Base-by-base conservation (phyloP, 495 filamentous ascomycete species). In the Extremus antarcticus region DNA sequence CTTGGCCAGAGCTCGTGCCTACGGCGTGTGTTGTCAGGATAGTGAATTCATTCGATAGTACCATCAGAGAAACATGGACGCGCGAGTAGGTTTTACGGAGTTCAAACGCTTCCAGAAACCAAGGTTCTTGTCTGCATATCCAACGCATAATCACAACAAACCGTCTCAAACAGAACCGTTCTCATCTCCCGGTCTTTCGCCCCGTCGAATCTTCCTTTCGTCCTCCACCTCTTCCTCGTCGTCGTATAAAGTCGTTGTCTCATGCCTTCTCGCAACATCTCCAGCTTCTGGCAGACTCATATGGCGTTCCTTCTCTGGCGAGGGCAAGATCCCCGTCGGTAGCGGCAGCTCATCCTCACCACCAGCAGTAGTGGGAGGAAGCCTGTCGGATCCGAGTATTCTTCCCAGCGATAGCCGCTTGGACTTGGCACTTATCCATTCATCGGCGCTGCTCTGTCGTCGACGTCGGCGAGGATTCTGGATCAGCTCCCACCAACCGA, bases 401-500 rank as follows among this genome's bases (percentile, higher is more conserved):
- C 29, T 16, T 16, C 25, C 29, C 3, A 51, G 20, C 48, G 48
- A 51, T 11, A 51, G 8, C 8, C 29, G 48, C 48, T 51, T 51
- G 4, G 19, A 7, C 15, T 7, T 7, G 7, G 16, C 41, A 8
- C 4, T 8, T 17, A 45, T n/a, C 16, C 41, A 17, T 7, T 45
- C 16, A 7, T 7, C 16, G 8, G 16, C 41, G 19, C 47, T 46
- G 48, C 35, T 17, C 19, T 21, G 41, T 45, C 41, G 41, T 17
- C 41, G 41, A n/a, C 41, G 15, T 35, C 29, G 7, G 13, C 29
- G 50, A 10, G 55, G 54, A 49, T 50, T 22, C 15, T 24, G 38
- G 43, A 70, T 29, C 45, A 69, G 49, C 29, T 63, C 56, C 17
- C 35, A 57, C 69, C 67, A 71, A 53, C 64, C 66, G n/a, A 10